These are phyloP conservation scores for Aspergillus pseudotamarii DNA, from an alignment of 2,329 filamentous ascomycete species.

Conservation along the genomic window DNA sequence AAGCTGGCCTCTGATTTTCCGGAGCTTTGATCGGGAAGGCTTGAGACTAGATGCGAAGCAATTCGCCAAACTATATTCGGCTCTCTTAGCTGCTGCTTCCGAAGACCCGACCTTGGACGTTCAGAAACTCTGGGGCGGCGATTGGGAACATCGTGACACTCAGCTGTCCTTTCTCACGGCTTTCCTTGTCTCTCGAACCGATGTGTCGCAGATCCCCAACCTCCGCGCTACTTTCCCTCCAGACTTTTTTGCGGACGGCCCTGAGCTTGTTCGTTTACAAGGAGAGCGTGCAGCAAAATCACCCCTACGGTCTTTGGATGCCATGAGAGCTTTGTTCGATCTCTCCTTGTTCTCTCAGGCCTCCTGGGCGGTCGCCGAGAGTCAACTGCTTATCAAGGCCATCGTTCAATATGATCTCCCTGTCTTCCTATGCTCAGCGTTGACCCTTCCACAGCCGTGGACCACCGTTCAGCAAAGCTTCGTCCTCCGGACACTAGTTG, in stretches of 20 bases:
- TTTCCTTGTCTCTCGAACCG: constrained; percentile 77
- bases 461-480: constrained; percentile 51
- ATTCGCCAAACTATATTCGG: constrained; percentile 79
- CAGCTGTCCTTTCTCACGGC: constrained; percentile 93
- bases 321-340: constrained; percentile 69
- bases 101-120: constrained; percentile 72
- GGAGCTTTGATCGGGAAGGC: constrained; percentile 77
- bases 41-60: constrained; percentile 76
- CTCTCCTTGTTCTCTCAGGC: constrained; percentile 63
- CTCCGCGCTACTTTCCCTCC: constrained; percentile 75
- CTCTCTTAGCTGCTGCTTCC: constrained; percentile 71
- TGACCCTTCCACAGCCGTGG: constrained; percentile 54
- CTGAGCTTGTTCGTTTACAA: constrained; percentile 61
- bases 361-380: constrained; percentile 58
- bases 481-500: constrained; percentile 65
- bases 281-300: constrained; percentile 74
- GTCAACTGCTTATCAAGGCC: constrained; percentile 61
- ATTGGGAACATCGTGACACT: constrained; percentile 83
- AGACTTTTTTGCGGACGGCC: constrained; percentile 64
- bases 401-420: constrained; percentile 58
- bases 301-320: constrained; percentile 84
- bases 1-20: constrained; percentile 71
- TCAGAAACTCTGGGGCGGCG: constrained; percentile 84
- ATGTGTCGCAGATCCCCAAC: constrained; percentile 81
- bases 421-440: constrained; percentile 54